A percentile compares a stretch with the other conserved stretches of the same genome.
These are phyloP conservation scores for Leccinum imitatum DNA, from an alignment of 768 basidiomycete species.

Conservation along the genomic window DNA sequence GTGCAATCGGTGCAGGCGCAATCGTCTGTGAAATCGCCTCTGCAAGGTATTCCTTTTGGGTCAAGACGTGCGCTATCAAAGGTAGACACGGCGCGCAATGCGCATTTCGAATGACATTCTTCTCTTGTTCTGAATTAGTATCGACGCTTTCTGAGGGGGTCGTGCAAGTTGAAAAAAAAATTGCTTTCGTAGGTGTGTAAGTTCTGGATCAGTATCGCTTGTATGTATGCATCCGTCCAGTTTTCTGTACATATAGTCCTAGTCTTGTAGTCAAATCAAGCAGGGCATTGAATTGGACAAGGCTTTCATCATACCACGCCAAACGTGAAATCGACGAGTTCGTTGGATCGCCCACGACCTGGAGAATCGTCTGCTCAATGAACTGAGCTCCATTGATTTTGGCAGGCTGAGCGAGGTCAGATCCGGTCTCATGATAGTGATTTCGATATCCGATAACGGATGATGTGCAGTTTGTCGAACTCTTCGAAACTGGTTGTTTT, in stretches of 20 bases:
- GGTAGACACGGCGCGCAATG: neutral
- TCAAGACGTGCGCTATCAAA: neutral
- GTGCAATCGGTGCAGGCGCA: slow-evolving; percentile 38
- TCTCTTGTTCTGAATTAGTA: neutral
- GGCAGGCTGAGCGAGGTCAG: neutral
- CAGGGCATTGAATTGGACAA: neutral
- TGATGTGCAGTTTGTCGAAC: neutral
- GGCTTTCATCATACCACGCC: neutral
- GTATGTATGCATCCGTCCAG: neutral
- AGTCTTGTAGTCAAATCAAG: neutral
- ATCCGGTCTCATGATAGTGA: neutral
- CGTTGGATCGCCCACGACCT: neutral
- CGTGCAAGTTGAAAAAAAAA: neutral
- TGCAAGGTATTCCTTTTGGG: neutral
- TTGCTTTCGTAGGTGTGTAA: neutral
- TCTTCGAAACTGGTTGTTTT: neutral
- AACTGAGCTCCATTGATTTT: neutral
- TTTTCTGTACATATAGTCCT: neutral
- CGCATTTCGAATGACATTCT: neutral
- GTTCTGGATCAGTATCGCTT: neutral
- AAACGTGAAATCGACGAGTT: neutral
- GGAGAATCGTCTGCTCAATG: neutral
- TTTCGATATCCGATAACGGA: neutral
- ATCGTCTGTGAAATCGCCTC: slow-evolving; percentile 30
- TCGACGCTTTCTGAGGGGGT: neutral